Base-by-base conservation (phyloP, 2,329 filamentous ascomycete species). In the Exophiala bonariae region DNA sequence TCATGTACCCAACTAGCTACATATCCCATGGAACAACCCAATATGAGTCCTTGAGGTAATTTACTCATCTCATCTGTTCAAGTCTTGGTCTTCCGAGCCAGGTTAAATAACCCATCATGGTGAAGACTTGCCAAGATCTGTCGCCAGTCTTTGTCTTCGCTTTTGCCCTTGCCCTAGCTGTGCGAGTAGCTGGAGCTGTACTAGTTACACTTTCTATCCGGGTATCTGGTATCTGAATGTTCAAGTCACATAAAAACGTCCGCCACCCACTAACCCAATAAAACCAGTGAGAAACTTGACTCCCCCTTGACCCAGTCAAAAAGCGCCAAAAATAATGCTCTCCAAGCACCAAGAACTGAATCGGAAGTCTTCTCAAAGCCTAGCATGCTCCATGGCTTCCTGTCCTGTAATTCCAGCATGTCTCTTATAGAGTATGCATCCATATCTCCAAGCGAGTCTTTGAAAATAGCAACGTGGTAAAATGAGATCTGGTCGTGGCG, bases 261-360 rank as follows among this genome's bases (percentile, higher is more conserved):
- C 11, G 6, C 11, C 23, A 26, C 23, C 23, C 6, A 6, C 23
- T 6, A 26, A 26, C 6, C 23, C 23, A 26, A 26, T 6, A 26
- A 11, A 26, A 26, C 6, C 6, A 26, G 23, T 6, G 11, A 26
- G 11, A 26, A 26, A 26, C 23, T 22, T 42, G 28, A 2, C 8
- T 6, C 8, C 35, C 18, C 22, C 26, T 10, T 9, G 28, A 19
- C n/a, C n/a, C 13, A 17, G 57, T 22, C 47, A 55, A 55, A n/a
- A 37, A 37, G 43, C 48, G 39, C 16, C 46, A 52, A 49, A 20
- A 36, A 49, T 55, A 49, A 40, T 40, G 40, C 51, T 41, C 36
- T 44, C 44, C 35, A 48, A 47, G 34, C 40, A 26, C 23, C 10
- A 49, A 45, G 44, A 55, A 44, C 45, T 42, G 19, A 50, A 47